Evolutionary conservation across 2,329 filamentous ascomycete species (phyloP), one percentile per base, ranked within the genome.

Genomic region (Fusarium aywerte): DNA sequence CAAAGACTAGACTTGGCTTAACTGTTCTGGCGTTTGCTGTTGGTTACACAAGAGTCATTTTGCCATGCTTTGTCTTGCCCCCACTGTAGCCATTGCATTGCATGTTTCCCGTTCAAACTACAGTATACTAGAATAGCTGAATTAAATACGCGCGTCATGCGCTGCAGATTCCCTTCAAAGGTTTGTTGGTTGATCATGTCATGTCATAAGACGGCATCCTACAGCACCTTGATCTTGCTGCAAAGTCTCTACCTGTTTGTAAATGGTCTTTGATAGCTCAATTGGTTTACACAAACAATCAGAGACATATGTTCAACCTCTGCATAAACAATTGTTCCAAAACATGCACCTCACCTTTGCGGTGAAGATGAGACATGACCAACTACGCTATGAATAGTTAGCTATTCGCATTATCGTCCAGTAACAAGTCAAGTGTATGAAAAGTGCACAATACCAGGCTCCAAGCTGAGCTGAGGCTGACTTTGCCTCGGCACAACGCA

Each of bases 321-420:
- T 58, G 51, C 52, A 55, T 70, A 43, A 50, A 39, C 7, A 52
- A 42, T 49, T 48, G 29, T 36, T 62, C 48, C 35, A 56, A 32
- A 66, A 21, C 42, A 55, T 67, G 62, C 62, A 53, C 44, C 44
- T 39, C 52, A 10, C 18, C 36, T 48, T 69, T 69, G 58, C 68
- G 68, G 68, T 69, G 52, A 69, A 45, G 58, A 65, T 62, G 49
- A 70, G 58, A 71, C 53, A 69, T 53, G 43, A 48, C 27, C 43
- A 13, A 18, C 27, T 21, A 23, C 9, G 20, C 35, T 43, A 43
- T 29, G 23, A 29, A 43, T 15, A 20, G 32, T 27, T 33, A 48
- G 20, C 33, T 25, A 18, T 16, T 18, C 31, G 36, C 13, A 42
- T 36, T 15, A 27, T 45, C 5, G 9, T 23, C 20, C 18, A 47